phyloP scores from a whole-genome alignment of 2,329 filamentous ascomycete genomes.

The Cyphellophora attinorum region DNA sequence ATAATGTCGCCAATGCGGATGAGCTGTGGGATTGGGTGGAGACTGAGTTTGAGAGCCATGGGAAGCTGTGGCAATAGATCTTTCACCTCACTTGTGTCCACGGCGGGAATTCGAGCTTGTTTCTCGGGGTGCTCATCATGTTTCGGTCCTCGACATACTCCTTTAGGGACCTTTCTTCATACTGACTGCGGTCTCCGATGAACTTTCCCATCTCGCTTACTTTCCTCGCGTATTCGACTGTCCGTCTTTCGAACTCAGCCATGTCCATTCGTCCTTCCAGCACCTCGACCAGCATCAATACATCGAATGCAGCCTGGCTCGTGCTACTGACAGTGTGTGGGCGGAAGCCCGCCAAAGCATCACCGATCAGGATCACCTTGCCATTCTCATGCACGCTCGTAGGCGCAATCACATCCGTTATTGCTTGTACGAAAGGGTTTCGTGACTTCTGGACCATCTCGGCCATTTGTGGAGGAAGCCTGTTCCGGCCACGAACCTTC shows the following conservation, averaged over 20 bases:
- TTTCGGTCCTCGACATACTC: slow-evolving; percentile 13
- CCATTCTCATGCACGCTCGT: slow-evolving; percentile 18
- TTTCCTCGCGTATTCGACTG: slow-evolving; percentile 12
- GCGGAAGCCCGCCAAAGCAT: slow-evolving; percentile 20
- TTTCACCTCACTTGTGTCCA: slow-evolving; percentile 10
- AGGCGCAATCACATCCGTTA: slow-evolving; percentile 17
- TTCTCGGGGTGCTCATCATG: slow-evolving; percentile 10
- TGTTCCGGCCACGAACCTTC: slow-evolving; percentile 12
- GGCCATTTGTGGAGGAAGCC: slow-evolving; percentile 17
- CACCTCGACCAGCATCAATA: slow-evolving; percentile 17
- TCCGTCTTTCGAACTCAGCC: slow-evolving; percentile 16
- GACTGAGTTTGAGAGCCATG: too few species aligned
- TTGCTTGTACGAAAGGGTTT: slow-evolving; percentile 21
- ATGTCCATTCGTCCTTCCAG: slow-evolving; percentile 12
- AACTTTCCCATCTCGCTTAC: slow-evolving; percentile 9
- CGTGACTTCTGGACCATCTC: slow-evolving; percentile 19
- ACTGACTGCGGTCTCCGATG: slow-evolving; percentile 12
- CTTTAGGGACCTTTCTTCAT: slow-evolving; percentile 8
- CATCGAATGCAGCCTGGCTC: slow-evolving; percentile 19
- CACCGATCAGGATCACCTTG: slow-evolving; percentile 22
- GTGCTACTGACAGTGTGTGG: slow-evolving; percentile 21
- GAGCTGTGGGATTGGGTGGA: too few species aligned
- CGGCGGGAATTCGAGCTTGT: slow-evolving; percentile 11
- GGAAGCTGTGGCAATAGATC: too few species aligned
- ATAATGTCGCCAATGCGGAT: too few species aligned